phyloP scores from a whole-genome alignment of 2,329 filamentous ascomycete genomes.

The Colletotrichum plurivorum region DNA sequence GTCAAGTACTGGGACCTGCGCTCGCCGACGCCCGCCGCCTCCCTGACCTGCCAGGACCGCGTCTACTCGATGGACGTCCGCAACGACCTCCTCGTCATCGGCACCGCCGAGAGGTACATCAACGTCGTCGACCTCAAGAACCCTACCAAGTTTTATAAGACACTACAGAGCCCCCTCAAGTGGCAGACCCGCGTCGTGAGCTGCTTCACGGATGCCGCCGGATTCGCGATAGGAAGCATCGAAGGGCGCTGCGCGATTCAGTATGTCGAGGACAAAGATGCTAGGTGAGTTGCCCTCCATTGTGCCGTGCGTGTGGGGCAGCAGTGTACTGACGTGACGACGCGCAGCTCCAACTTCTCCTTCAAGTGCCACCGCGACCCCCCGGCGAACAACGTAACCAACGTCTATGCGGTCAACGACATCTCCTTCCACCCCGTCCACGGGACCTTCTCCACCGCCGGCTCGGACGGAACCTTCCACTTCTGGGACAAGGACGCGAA shows the following conservation, averaged over 20 bases:
- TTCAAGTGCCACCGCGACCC: slow-evolving; percentile 98
- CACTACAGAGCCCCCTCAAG: slow-evolving; percentile 94
- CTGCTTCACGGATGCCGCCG: slow-evolving; percentile 92
- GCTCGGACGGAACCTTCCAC: slow-evolving; percentile 95
- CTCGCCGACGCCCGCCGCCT: slow-evolving; percentile 74
- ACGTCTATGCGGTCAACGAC: slow-evolving; percentile 95
- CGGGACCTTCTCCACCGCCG: slow-evolving; percentile 98
- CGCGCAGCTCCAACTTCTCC: slow-evolving; percentile 86
- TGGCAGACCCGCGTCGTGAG: slow-evolving; percentile 97
- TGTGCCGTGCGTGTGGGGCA: not conserved
- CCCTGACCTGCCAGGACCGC: slow-evolving; percentile 79
- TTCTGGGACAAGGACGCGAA: slow-evolving; percentile 97
- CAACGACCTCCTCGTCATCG: slow-evolving; percentile 89
- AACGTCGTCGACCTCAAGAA: slow-evolving; percentile 93
- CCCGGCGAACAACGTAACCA: slow-evolving; percentile 81
- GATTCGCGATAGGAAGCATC: slow-evolving; percentile 96
- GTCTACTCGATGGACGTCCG: slow-evolving; percentile 94
- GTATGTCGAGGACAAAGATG: slow-evolving; percentile 97
- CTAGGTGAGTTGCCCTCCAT: slow-evolving; percentile 64
- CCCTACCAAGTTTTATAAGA: slow-evolving; percentile 94
- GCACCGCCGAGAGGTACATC: slow-evolving; percentile 95
- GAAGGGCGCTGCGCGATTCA: slow-evolving; percentile 98
- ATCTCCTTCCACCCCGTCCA: slow-evolving; percentile 98
- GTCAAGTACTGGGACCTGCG: slow-evolving; percentile 92
- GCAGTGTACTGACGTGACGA: slow-evolving; percentile 16